Evolutionary conservation across 805 yeast genomes (phyloP), one percentile per base, ranked within the genome.

Genomic region (Saccharomyces jurei): DNA sequence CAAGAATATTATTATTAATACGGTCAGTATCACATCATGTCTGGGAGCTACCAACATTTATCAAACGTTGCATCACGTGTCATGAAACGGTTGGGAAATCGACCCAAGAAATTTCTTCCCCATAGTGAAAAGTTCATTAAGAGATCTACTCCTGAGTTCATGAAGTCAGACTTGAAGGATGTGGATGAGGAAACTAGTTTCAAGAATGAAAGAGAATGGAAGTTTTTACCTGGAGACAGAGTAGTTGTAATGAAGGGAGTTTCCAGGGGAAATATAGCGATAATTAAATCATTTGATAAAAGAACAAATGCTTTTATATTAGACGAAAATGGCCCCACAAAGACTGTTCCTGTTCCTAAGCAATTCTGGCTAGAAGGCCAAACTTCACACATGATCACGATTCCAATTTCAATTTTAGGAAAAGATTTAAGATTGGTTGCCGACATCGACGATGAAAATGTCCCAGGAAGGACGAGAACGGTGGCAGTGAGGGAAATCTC

Each of bases 401-500:
- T 81, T 63, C 96, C 96, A 41, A 74, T 73, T 41, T 78, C 84
- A 4, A 77, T 88, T 29, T 80, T 81, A 41, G 77, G 80, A 57
- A 73, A 74, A 26, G 81, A 84, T 59, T 73, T 91, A 55, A 83
- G 84, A 65, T 78, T 92, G 50, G 94, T 92, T 1, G 91, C 92
- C 26, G 87, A 86, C 58, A 78, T 88, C 50, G 81, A 77, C 52
- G 84, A 84, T 59, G 89, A 82, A 51, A 72, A 66, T 14, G 77
- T 78, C 27, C 64, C 66, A 10, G 92, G 92, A 1, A 68, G 76
- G 9, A 71, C 78, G 48, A 80, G 78, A 61, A 84, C 88, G 46
- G 87, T 89, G 13, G 96, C 90, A 2, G 89, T 96, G 28, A 86
- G 87, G 62, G 82, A 83, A 48, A 66, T 92, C 21, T 82, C 77